Evolutionary conservation across 345 rosid species (phyloP).

Genomic region (Dovyalis caffra): DNA sequence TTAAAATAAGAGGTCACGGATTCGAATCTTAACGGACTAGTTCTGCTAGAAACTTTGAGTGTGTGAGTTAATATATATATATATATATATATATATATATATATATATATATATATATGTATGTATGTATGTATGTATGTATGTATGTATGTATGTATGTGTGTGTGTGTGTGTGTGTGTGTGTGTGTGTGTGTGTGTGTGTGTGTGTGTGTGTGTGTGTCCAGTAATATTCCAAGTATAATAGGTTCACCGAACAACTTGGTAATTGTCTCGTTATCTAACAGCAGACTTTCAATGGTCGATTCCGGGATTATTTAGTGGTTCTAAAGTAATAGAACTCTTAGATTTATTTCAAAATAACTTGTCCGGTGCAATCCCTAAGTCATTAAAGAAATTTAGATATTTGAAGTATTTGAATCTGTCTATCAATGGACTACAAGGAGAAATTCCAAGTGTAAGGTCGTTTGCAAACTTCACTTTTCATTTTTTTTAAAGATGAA

Average conservation of each 20-base stretch:
- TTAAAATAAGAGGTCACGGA: no score
- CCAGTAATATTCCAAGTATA: slow-evolving; percentile 7
- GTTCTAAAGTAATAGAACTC: slow-evolving; percentile 10
- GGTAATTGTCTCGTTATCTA: background rate
- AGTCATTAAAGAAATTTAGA: slow-evolving; percentile 16
- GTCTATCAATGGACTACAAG: slow-evolving; percentile 27
- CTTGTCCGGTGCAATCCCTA: slow-evolving; percentile 27
- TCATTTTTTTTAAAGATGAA: slow-evolving; percentile 16
- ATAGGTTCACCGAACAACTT: slow-evolving; percentile 8
- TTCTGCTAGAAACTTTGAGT: no score
- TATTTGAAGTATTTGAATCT: slow-evolving; percentile 11
- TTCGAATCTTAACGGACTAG: no score
- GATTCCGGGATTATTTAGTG: slow-evolving; percentile 22
- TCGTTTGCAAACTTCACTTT: slow-evolving; percentile 24
- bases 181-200: no score
- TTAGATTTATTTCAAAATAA: slow-evolving; percentile 23
- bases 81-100: no score
- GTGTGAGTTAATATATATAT: no score
- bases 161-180: no score
- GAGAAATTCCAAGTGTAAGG: slow-evolving; percentile 22
- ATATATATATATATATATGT: no score
- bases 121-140: no score
- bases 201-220: no score
- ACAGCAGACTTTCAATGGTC: slow-evolving; percentile 15
- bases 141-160: no score